Conservation (phyloP, 805 yeast species). For the Hanseniaspora valbyensis region DNA sequence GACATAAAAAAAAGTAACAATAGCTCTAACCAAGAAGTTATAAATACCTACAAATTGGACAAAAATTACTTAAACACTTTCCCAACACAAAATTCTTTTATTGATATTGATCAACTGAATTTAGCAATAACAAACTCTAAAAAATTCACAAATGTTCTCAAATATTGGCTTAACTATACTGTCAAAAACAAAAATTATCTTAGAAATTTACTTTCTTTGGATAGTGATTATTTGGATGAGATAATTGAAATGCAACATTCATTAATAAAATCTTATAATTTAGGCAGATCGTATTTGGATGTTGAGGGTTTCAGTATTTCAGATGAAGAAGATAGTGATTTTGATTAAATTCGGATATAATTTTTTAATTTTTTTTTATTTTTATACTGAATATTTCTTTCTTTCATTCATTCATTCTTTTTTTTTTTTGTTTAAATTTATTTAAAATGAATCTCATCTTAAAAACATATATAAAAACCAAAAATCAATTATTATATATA, state of each 20-base stretch:
- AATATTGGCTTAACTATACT: constrained; percentile 12
- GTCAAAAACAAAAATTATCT: constrained; percentile 6
- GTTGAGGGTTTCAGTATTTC: constrained; percentile 8
- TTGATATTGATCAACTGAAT: not conserved
- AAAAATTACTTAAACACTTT: constrained; percentile 6
- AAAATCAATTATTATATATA: too few species aligned
- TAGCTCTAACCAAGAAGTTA: not conserved
- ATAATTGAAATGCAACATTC: constrained; percentile 5
- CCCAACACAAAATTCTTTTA: not conserved
- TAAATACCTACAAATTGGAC: constrained; percentile 5
- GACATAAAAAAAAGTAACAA: not conserved
- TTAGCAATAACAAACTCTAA: constrained; percentile 4
- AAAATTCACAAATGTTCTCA: constrained; percentile 10
- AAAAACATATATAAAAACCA: too few species aligned
- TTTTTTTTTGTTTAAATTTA: too few species aligned
- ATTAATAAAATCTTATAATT: constrained; percentile 5
- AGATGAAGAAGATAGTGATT: constrained; percentile 10
- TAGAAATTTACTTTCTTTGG: not conserved
- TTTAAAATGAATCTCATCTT: too few species aligned
- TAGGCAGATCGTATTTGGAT: constrained; percentile 5
- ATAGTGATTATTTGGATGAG: constrained; percentile 5
- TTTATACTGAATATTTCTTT: not conserved
- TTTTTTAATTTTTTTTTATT: too few species aligned
- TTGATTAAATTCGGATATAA: too few species aligned
- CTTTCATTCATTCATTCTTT: too few species aligned